phyloP scores from a whole-genome alignment of 768 basidiomycete species.

The Pholiota microspora region DNA sequence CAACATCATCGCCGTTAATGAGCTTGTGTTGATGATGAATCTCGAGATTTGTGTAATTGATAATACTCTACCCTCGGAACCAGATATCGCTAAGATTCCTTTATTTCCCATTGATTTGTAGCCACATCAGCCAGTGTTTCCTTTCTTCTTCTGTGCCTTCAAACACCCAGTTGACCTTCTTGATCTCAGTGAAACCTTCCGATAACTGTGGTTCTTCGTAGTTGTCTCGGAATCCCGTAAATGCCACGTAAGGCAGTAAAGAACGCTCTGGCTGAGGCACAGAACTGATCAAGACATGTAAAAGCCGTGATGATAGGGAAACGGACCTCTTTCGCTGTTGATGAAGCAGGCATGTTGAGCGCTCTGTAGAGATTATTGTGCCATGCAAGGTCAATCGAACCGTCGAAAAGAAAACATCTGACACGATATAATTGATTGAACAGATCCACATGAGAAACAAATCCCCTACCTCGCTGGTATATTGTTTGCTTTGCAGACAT shows the following conservation, averaged over 20 bases:
- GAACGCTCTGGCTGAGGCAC: constrained; percentile 43
- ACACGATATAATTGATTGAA: background rate
- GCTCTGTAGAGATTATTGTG: constrained; percentile 94
- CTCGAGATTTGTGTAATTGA: too few relatives aligned
- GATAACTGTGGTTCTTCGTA: constrained; percentile 63
- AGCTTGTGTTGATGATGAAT: too few relatives aligned
- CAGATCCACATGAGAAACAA: background rate
- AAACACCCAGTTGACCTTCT: constrained; percentile 77
- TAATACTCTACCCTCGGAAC: too few relatives aligned
- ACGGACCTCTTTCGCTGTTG: constrained; percentile 38
- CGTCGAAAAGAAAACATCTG: constrained; percentile 77
- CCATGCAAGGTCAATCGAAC: constrained; percentile 79
- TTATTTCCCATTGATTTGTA: constrained; percentile 74
- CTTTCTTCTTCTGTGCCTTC: constrained; percentile 72
- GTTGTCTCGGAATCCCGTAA: constrained; percentile 52
- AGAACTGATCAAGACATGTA: background rate
- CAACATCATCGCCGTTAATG: too few relatives aligned
- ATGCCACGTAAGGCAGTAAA: constrained; percentile 57
- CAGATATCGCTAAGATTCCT: too few relatives aligned
- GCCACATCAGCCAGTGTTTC: constrained; percentile 80
- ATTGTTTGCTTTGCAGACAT: constrained; percentile 54
- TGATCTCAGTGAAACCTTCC: constrained; percentile 81
- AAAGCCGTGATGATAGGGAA: background rate
- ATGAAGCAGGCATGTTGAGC: constrained; percentile 51
- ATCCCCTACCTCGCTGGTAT: constrained; percentile 52